Conservation (phyloP, 2,329 filamentous ascomycete species). For the Fonsecaea nubica region DNA sequence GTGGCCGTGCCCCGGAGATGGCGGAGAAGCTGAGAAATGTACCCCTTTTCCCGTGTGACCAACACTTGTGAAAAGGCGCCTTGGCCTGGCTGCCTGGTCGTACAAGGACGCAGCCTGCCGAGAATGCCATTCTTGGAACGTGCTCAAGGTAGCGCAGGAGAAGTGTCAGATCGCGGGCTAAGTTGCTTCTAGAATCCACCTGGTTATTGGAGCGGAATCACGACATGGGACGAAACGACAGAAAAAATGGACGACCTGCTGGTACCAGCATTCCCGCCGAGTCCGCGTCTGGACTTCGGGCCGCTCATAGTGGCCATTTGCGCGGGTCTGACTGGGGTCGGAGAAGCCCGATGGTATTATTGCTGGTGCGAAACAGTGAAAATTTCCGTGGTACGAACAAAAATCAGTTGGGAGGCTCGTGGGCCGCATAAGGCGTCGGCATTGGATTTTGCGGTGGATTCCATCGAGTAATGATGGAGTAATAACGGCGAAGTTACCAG, state of each 20-base stretch:
- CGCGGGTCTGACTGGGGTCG: conserved; percentile 1
- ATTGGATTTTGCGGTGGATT: conserved; percentile 27
- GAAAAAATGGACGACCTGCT: conserved; percentile 6
- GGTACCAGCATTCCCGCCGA: neutral
- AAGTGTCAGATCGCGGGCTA: neutral
- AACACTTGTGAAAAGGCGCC: neutral
- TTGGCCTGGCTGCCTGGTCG: conserved; percentile 1
- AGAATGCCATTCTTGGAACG: neutral
- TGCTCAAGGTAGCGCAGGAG: conserved; percentile 1
- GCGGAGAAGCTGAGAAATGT: conserved; percentile 26
- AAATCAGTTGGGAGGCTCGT: neutral
- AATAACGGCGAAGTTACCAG: conserved; percentile 16
- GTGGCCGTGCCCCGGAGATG: conserved; percentile 17
- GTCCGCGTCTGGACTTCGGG: conserved; percentile 2
- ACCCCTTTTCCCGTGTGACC: conserved; percentile 7
- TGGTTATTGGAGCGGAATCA: neutral
- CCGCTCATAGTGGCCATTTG: conserved; percentile 6
- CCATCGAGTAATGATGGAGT: conserved; percentile 36
- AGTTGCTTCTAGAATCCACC: conserved; percentile 3
- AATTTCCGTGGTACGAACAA: conserved; percentile 18
- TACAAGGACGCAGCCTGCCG: neutral
- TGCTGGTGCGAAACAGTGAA: conserved; percentile 5
- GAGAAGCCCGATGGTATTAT: conserved; percentile 13
- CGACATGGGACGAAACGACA: neutral
- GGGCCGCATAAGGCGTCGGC: conserved; percentile 3